phyloP scores from a whole-genome alignment of 2,329 filamentous ascomycete genomes.

The Trichoderma citrinoviride region DNA sequence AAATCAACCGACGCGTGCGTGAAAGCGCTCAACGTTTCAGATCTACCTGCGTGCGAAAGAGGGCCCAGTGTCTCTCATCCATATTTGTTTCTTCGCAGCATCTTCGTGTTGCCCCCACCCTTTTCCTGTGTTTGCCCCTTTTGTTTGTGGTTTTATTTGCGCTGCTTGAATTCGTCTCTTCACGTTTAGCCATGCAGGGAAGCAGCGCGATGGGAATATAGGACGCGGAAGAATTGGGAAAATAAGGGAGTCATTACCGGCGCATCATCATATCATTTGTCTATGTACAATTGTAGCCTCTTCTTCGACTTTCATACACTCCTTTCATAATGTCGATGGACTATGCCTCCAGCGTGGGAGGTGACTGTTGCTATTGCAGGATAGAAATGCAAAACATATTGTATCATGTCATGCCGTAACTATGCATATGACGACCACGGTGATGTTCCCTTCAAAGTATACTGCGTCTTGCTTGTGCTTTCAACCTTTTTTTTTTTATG shows the following conservation, averaged over 20 bases:
- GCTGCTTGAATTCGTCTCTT: conserved; percentile 8
- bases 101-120: not conserved
- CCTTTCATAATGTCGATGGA: not conserved
- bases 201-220: conserved; percentile 25
- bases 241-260: conserved; percentile 28
- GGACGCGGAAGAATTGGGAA: conserved; percentile 27
- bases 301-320: conserved; percentile 11
- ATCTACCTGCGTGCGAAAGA: not conserved
- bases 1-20: not conserved
- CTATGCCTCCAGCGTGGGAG: conserved; percentile 1
- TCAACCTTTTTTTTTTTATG: not conserved
- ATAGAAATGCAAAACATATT: conserved; percentile 27
- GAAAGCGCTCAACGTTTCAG: not conserved
- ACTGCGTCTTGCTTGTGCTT: not conserved
- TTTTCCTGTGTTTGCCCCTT: conserved; percentile 14
- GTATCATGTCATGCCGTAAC: not conserved
- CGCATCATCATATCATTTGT: conserved; percentile 26
- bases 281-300: conserved; percentile 19
- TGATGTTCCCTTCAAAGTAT: not conserved
- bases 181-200: conserved; percentile 14
- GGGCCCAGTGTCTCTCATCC: not conserved
- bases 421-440: not conserved
- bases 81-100: not conserved
- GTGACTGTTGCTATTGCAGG: conserved; percentile 25
- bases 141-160: not conserved